A percentile compares a stretch with the other conserved stretches of the same genome.
Conservation (phyloP, 768 basidiomycete species). For the Panaeolus papilionaceus region DNA sequence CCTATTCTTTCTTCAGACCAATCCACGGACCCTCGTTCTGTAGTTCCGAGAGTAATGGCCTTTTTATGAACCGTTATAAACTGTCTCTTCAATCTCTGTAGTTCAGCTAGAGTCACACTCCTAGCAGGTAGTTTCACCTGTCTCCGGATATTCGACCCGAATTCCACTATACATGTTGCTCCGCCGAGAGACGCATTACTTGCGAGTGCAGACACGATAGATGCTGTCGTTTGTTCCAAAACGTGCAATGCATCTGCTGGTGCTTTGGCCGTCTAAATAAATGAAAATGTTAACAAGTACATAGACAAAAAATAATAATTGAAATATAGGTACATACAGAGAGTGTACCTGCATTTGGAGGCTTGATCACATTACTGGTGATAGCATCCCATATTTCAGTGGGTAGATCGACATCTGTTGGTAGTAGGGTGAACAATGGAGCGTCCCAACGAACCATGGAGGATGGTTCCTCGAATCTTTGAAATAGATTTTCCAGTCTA, state of each 20-base stretch:
- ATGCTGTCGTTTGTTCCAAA: slow-evolving; percentile 79
- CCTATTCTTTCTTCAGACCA: slow-evolving; percentile 78
- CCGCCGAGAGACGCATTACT: slow-evolving; percentile 51
- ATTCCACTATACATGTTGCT: slow-evolving; percentile 53
- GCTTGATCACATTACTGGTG: slow-evolving; percentile 80
- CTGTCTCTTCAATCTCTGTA: slow-evolving; percentile 90
- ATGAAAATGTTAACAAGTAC: background rate
- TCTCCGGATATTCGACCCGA: slow-evolving; percentile 49
- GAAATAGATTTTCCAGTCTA: slow-evolving; percentile 86
- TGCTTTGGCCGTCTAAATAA: slow-evolving; percentile 72
- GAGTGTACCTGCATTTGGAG: slow-evolving; percentile 85
- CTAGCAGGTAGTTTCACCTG: slow-evolving; percentile 70
- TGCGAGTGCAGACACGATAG: slow-evolving; percentile 73
- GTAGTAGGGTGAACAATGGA: slow-evolving; percentile 86
- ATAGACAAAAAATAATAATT: background rate
- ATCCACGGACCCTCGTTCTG: slow-evolving; percentile 76
- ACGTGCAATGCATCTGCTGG: slow-evolving; percentile 87
- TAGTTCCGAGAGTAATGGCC: slow-evolving; percentile 83
- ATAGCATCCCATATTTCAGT: slow-evolving; percentile 82
- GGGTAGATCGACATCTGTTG: slow-evolving; percentile 72
- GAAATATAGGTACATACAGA: slow-evolving; percentile 50
- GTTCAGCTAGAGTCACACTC: slow-evolving; percentile 80
- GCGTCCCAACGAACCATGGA: slow-evolving; percentile 99
- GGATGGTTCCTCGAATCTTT: slow-evolving; percentile 94
- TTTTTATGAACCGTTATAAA: slow-evolving; percentile 92